Evolutionary conservation across 2,329 filamentous ascomycete species (phyloP), one percentile per base, ranked within the genome.

Genomic region (Neofusicoccum cordaticola): DNA sequence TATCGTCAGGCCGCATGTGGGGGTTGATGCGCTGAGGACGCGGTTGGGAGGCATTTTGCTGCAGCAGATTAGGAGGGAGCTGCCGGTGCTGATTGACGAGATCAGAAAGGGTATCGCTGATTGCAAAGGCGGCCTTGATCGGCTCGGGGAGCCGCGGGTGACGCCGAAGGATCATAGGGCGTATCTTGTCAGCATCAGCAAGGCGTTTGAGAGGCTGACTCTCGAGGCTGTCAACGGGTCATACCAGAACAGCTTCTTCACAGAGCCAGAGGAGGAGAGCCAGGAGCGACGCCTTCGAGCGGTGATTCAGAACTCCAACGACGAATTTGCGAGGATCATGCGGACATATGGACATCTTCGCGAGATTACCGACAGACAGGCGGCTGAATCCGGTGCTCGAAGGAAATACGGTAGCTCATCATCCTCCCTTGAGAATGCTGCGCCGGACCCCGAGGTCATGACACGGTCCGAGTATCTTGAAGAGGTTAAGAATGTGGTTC

Each of bases 81-180:
- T 79, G 3, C 72, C 77, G 1, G 65, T 67, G 13, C 62, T 72
- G 7, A 68, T 67, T 9, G 66, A 45, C 65, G 72, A 68, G 35
- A 35, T 86, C 84, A 66, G 74, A 78, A 0, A 70, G 89, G 0
- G 75, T 88, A 3, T 69, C 69, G 37, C 62, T 2, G 56, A 69
- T 7, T 76, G 70, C 1, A 51, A 52, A 3, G 62, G 66, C 2
- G 69, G 67, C 0, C 72, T 89, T 3, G 66, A 77, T 0, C 72
- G 73, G 2, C 75, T 90, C 0, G 87, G 87, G 0, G 70, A 75
- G 2, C 72, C 81, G 1, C 76, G 85, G 9, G 72, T 69, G 1
- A 84, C 79, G 0, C 15, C 76, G 0, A 66, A 76, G 1, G 80
- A 87, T 62, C 84, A 88, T 63, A 78, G 76, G 0, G 70, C 72